Conservation (phyloP, 1,284 basidiomycete genomes). For the Rhodotorula sp. region DNA sequence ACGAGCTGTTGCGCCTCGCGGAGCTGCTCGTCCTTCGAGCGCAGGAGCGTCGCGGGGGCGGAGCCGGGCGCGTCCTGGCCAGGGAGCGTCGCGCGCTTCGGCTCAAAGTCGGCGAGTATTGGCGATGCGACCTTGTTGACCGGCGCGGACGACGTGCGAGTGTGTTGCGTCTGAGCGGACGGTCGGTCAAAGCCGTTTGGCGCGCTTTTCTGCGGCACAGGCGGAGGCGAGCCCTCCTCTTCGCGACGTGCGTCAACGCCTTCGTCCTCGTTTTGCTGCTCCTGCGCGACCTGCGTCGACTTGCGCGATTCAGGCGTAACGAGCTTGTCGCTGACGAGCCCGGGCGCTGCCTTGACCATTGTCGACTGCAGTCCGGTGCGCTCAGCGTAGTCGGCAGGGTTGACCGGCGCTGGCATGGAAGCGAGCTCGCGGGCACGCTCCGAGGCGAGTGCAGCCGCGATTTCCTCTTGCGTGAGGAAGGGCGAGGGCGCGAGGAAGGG, state of each 20-base stretch:
- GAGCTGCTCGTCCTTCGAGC: constrained; percentile 16
- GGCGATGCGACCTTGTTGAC: background rate
- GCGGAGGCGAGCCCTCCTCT: background rate
- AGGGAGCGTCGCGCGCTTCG: background rate
- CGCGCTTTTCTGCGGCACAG: background rate
- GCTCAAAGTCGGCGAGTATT: constrained; percentile 13
- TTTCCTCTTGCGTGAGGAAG: constrained; percentile 21
- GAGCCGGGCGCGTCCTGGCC: background rate
- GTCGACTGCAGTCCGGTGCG: background rate
- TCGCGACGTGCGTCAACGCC: background rate
- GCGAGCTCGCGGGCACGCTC: background rate
- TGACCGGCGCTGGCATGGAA: background rate
- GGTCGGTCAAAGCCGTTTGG: background rate
- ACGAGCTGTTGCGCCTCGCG: constrained; percentile 12
- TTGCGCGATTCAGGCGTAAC: background rate
- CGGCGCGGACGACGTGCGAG: background rate
- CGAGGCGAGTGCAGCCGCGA: constrained; percentile 13
- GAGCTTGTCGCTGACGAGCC: constrained; percentile 1
- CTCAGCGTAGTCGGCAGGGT: constrained; percentile 1
- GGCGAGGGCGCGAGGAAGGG: constrained; percentile 18
- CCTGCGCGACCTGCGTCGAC: background rate
- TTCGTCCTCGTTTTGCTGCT: background rate
- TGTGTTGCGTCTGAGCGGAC: background rate
- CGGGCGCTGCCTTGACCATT: background rate
- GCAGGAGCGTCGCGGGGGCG: constrained; percentile 9